Evolutionary conservation across 1,139 yeast species (phyloP), one percentile per base, ranked within the genome.

Genomic region (Kurtzmaniella natalensis): DNA sequence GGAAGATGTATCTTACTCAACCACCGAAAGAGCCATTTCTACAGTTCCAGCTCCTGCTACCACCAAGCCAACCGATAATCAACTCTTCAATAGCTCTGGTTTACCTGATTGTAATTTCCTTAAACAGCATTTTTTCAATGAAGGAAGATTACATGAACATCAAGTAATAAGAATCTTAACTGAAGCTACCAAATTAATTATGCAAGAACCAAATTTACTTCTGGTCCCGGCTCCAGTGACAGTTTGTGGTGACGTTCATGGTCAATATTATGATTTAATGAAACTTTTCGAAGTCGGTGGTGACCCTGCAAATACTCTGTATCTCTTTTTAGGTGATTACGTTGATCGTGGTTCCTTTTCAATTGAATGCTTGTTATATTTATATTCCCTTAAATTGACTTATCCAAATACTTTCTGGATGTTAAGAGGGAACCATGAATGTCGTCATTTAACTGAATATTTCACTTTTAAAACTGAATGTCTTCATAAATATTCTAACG

Each of bases 241-340:
- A 1, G 88, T 92, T 2, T 89, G 97, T 63, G 97, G 98, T 35
- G 98, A 92, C 57, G 74, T 92, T 19, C 98, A 92, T 57, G 98
- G 98, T 7, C 98, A 92, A 57, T 87, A 78, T 58, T 92, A 76
- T 53, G 98, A 92, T 58, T 69, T 92, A 47, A 73, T 89, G 78
- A 89, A 89, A 58, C 62, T 92, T 33, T 87, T 92, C 55, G 97
- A 92, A 54, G 95, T 89, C 18, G 96, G 96, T 25, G 98, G 97
- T 2, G 81, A 82, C 52, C 96, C 97, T 3, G 70, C 69, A 11
- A 63, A 55, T 23, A 83, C 95, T 1, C 73, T 85, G 10, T 92
- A 88, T 55, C 64, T 92, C 39, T 92, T 92, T 50, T 61, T 92
- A 41, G 98, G 98, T 13, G 98, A 92, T 59, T 92, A 92, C 52